phyloP scores from a whole-genome alignment of 331 rosid genomes.

The Cydonia oblonga region DNA sequence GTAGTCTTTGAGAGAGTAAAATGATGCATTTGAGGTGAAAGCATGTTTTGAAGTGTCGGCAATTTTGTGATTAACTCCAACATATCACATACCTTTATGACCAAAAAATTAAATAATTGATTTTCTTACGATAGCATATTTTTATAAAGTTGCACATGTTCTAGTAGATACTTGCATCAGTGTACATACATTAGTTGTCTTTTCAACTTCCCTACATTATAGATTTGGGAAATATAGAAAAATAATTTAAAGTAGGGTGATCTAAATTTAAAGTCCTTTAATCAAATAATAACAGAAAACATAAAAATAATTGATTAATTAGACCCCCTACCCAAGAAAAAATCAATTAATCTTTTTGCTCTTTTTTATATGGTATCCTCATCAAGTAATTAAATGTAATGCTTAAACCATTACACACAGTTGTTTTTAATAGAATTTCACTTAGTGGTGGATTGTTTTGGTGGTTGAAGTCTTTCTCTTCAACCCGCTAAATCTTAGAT shows the following conservation, averaged over 20 bases:
- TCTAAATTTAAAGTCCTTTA: not conserved
- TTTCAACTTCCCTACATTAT: not conserved
- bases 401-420: not conserved
- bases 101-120: not conserved
- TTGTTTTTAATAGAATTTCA: not conserved
- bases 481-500: too few species aligned
- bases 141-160: not conserved
- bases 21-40: not conserved
- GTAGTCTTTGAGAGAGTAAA: not conserved
- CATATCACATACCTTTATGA: not conserved
- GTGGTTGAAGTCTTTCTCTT: too few species aligned
- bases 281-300: not conserved
- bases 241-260: not conserved
- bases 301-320: not conserved
- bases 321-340: not conserved
- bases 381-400: not conserved
- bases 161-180: not conserved
- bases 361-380: not conserved
- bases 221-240: not conserved
- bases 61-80: not conserved
- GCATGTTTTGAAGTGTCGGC: not conserved
- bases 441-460: too few species aligned
- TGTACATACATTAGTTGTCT: conserved; percentile 11
- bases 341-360: not conserved
- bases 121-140: not conserved